Base-by-base conservation (phyloP, 2,329 filamentous ascomycete genomes). In the Apiospora koreana region DNA sequence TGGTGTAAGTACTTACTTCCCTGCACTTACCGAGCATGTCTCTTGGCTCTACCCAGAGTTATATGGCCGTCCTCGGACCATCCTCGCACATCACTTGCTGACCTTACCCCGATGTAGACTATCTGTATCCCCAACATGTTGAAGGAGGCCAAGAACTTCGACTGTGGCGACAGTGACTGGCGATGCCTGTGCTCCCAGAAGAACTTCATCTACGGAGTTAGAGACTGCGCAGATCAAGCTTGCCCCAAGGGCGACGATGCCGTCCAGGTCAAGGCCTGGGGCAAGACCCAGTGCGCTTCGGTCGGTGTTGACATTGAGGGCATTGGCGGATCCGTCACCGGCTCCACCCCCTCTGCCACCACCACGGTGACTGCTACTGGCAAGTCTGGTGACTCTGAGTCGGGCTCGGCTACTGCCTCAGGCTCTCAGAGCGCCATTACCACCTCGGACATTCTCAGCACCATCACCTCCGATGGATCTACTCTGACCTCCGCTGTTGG, bases 101-200 rank as follows among this genome's bases (percentile, higher is more conserved):
- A 67, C 65, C 23, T n/a, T 23, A 2, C 38, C 14, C 23, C 31
- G 6, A 18, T 43, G 21, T 31, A 68, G 66, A 23, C 23, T 12
- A 14, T 54, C 66, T 68, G 66, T 14, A 38, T 68, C 9, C 45
- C 66, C 66, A 68, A 54, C 66, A 68, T 68, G 66, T 9, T 68
- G 66, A 50, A 6, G n/a, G 9, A 48, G 45, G 66, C 66, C 31
- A 25, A 28, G 28, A 18, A 23, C 35, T 41, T 68, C 43, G 41
- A 50, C 45, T 68, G 66, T 43, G 21, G 23, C 2, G 21, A 12
- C 66, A 23, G 35, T 35, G 45, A 68, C 23, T 45, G 35, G n/a
- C 23, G 43, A 25, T 68, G 66, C 31, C 45, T 68, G n/a, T 68
- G 66, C 31, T 54, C 66, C 45, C 25, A 23, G 18, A 38, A 38